phyloP scores from a whole-genome alignment of 805 yeast species.

The Hanseniaspora thailandica region DNA sequence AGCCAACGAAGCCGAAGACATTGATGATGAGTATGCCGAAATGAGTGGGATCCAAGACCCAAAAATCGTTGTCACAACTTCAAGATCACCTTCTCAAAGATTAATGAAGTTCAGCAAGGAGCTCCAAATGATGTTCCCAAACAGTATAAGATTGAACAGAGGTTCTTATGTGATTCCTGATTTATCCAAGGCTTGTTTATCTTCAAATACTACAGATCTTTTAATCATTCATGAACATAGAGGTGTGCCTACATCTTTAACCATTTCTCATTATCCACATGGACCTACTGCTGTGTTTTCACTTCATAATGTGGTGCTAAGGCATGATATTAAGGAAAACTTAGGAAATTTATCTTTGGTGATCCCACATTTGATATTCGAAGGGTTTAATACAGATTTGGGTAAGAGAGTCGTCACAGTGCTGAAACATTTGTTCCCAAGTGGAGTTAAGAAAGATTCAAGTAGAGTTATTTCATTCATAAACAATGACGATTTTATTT shows the following conservation, averaged over 20 bases:
- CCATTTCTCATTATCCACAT: conserved; percentile 90
- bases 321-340: conserved; percentile 78
- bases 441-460: conserved; percentile 85
- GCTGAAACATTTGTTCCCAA: conserved; percentile 83
- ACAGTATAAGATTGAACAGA: conserved; percentile 76
- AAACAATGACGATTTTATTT: conserved; percentile 80
- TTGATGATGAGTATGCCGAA: conserved; percentile 88
- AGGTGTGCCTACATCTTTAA: conserved; percentile 92
- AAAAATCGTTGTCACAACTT: conserved; percentile 80
- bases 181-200: conserved; percentile 69
- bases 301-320: conserved; percentile 80
- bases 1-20: conserved; percentile 31
- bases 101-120: conserved; percentile 88
- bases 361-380: conserved; percentile 88
- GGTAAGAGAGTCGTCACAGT: conserved; percentile 75
- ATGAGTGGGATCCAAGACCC: conserved; percentile 85
- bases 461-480: conserved; percentile 88
- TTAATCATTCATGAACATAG: conserved; percentile 88
- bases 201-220: conserved; percentile 73
- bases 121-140: conserved; percentile 77
- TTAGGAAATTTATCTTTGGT: conserved; percentile 78
- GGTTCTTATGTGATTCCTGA: conserved; percentile 84
- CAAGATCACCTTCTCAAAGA: conserved; percentile 79
- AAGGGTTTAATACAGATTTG: conserved; percentile 67
- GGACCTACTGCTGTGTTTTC: conserved; percentile 96